These are phyloP conservation scores for Paramecium sonneborni DNA, from an alignment of 73 alveolate species.

Conservation along the genomic window DNA sequence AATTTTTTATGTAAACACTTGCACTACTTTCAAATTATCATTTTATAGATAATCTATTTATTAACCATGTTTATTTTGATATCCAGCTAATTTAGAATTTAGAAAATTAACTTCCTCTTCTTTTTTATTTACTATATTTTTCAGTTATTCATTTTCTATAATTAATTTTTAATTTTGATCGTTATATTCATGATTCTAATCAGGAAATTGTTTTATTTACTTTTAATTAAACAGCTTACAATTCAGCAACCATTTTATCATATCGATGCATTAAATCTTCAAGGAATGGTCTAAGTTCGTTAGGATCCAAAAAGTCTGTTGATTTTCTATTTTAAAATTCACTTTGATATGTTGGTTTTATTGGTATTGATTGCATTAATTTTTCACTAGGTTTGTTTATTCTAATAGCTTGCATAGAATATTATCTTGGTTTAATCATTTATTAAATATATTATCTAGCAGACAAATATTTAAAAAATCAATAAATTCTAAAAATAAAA, in stretches of 20 bases:
- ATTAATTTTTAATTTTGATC: conserved; percentile 2
- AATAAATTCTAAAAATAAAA: too few relatives aligned
- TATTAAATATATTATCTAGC: background rate
- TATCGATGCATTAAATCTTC: conserved; percentile 5
- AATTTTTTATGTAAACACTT: background rate
- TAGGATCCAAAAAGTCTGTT: background rate
- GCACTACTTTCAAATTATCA: background rate
- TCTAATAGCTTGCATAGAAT: background rate
- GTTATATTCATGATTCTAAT: background rate
- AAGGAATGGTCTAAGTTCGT: background rate
- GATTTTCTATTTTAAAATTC: background rate
- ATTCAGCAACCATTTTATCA: background rate
- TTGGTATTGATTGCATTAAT: background rate
- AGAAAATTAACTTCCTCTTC: background rate
- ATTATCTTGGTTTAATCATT: background rate
- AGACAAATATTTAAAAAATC: too few relatives aligned
- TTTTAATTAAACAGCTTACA: background rate
- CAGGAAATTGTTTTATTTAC: background rate
- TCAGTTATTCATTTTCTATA: background rate
- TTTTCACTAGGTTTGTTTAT: background rate
- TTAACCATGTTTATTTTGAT: background rate
- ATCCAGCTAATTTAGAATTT: background rate
- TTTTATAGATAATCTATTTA: background rate
- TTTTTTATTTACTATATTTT: background rate
- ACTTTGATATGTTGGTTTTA: background rate